Evolutionary conservation across 495 filamentous ascomycete species (phyloP).

Genomic region (Penicillium longicatenatum): DNA sequence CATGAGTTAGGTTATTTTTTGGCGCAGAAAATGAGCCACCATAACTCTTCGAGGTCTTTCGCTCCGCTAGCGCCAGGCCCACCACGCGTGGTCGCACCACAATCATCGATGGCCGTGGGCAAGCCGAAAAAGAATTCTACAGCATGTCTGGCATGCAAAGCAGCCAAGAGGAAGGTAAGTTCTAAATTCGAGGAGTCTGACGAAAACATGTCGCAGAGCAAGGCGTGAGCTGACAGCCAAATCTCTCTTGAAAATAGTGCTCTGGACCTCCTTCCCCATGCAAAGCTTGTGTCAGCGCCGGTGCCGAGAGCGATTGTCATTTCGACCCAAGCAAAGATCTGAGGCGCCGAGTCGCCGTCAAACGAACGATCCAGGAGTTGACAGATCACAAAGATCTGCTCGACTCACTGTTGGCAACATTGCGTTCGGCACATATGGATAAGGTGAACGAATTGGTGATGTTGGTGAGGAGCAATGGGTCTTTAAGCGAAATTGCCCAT

Average conservation of each 20-base stretch:
- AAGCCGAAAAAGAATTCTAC: slow-evolving; percentile 46
- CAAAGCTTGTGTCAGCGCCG: slow-evolving; percentile 34
- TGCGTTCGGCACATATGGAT: slow-evolving; percentile 29
- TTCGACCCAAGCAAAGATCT: slow-evolving; percentile 45
- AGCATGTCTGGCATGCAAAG: slow-evolving; percentile 43
- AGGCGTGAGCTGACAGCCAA: not conserved
- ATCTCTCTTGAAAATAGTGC: slow-evolving; percentile 31
- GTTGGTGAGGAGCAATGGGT: slow-evolving; percentile 27
- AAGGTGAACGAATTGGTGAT: slow-evolving; percentile 29
- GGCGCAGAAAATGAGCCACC: slow-evolving; percentile 25
- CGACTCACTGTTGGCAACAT: slow-evolving; percentile 27
- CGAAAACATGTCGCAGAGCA: not conserved
- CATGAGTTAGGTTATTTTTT: not conserved
- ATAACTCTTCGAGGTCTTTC: slow-evolving; percentile 29
- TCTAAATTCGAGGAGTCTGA: not conserved
- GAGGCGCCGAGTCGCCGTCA: slow-evolving; percentile 43
- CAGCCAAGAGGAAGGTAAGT: slow-evolving; percentile 46
- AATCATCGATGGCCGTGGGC: slow-evolving; percentile 20
- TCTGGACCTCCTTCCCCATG: slow-evolving; percentile 41
- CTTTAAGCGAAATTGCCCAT: slow-evolving; percentile 28
- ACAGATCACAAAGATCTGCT: slow-evolving; percentile 37
- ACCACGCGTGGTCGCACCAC: slow-evolving; percentile 24
- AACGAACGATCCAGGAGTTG: slow-evolving; percentile 39
- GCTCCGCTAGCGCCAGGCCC: slow-evolving; percentile 37
- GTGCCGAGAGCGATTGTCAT: slow-evolving; percentile 32